Percentiles rank a stretch among this genome's conserved stretches.
phyloP scores from a whole-genome alignment of 306 rosid species.

The Begonia peltatifolia region DNA sequence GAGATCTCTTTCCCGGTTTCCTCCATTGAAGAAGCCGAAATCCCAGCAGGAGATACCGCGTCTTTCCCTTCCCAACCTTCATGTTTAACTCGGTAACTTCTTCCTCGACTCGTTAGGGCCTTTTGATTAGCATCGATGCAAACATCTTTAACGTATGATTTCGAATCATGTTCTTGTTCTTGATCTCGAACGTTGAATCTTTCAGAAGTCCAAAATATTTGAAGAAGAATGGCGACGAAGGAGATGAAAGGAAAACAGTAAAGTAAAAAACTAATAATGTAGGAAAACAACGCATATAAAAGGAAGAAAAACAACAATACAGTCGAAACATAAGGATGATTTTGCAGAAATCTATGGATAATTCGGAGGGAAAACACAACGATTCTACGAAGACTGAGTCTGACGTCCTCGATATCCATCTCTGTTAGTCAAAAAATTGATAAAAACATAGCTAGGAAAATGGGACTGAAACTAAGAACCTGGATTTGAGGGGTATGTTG shows the following conservation, averaged over 20 bases:
- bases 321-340: constrained; percentile 36
- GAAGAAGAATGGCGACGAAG: constrained; percentile 14
- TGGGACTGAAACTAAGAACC: no score
- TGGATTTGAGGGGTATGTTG: no score
- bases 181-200: background rate
- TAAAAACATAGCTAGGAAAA: background rate
- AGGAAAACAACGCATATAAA: constrained; percentile 35
- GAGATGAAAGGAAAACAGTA: constrained; percentile 47
- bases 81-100: constrained; percentile 22
- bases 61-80: constrained; percentile 15
- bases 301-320: constrained; percentile 10
- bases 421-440: constrained; percentile 4
- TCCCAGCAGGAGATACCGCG: constrained; percentile 6
- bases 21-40: constrained; percentile 1
- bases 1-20: background rate
- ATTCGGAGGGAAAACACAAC: constrained; percentile 17
- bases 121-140: constrained; percentile 14
- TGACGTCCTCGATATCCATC: constrained; percentile 50
- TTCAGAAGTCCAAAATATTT: background rate
- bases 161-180: background rate
- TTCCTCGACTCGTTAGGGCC: constrained; percentile 35
- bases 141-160: background rate
- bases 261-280: constrained; percentile 25
- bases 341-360: constrained; percentile 22
- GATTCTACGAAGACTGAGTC: constrained; percentile 20